Evolutionary conservation across 208 protist species (phyloP).

Genomic region (Herpetomonas tarakana): DNA sequence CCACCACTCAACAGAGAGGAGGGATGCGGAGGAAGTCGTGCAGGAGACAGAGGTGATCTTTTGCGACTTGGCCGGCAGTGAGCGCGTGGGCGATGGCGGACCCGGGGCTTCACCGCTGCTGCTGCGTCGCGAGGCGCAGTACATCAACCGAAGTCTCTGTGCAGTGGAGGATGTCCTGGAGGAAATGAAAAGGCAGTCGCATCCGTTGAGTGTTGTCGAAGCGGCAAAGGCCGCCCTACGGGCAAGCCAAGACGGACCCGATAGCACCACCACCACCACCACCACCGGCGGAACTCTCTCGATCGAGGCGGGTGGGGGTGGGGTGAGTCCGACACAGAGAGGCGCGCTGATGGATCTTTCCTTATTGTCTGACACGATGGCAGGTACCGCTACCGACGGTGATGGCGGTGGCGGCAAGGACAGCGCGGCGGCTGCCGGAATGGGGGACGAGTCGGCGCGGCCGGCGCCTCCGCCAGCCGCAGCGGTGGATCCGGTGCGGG

Average conservation of each 20-base stretch:
- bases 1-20: neutral
- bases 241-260: no score
- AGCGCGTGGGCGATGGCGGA: constrained; percentile 22
- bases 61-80: constrained; percentile 71
- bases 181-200: neutral
- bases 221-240: neutral
- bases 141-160: neutral
- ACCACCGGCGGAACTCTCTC: no score
- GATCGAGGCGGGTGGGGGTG: no score
- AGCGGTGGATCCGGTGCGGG: neutral
- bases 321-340: no score
- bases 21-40: constrained; percentile 2
- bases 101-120: no score
- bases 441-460: no score
- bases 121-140: neutral
- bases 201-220: neutral
- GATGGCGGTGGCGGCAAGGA: no score
- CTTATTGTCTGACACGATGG: no score
- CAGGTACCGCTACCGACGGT: no score
- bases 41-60: constrained; percentile 37
- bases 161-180: neutral
- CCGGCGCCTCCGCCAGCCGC: neutral
- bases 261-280: no score
- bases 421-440: no score
- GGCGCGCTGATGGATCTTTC: no score